These are phyloP conservation scores for Colletotrichum ledebouriae DNA, from an alignment of 2,329 filamentous ascomycete genomes.

Conservation along the genomic window DNA sequence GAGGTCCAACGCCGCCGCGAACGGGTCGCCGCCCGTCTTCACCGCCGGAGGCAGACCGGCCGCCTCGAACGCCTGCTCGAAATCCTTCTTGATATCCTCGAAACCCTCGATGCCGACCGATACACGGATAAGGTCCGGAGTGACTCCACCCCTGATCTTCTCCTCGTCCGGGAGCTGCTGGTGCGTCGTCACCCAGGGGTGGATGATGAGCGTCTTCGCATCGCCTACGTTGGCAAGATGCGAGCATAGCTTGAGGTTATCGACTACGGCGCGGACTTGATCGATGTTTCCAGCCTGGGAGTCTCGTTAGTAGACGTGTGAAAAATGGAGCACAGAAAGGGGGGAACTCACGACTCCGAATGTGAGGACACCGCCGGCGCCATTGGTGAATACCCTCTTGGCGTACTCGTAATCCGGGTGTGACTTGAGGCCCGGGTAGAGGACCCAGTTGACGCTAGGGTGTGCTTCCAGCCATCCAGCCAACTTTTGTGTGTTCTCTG, in stretches of 20 bases:
- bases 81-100: slow-evolving; percentile 79
- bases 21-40: slow-evolving; percentile 35
- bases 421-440: slow-evolving; percentile 76
- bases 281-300: slow-evolving; percentile 50
- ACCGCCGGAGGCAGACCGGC: slow-evolving; percentile 29
- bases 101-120: slow-evolving; percentile 72
- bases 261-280: slow-evolving; percentile 67
- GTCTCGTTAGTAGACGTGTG: slow-evolving; percentile 53
- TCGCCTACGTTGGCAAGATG: slow-evolving; percentile 82
- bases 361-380: slow-evolving; percentile 78
- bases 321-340: fast-evolving
- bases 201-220: slow-evolving; percentile 79
- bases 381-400: slow-evolving; percentile 76
- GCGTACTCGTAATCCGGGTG: slow-evolving; percentile 74
- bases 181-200: slow-evolving; percentile 81
- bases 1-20: slow-evolving; percentile 26
- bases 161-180: slow-evolving; percentile 78
- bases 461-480: slow-evolving; percentile 78
- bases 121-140: slow-evolving; percentile 51
- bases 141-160: slow-evolving; percentile 74
- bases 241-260: slow-evolving; percentile 79
- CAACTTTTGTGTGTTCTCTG: slow-evolving; percentile 73
- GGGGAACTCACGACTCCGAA: slow-evolving; percentile 67
- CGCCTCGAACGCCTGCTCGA: slow-evolving; percentile 67
- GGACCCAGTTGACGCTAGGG: slow-evolving; percentile 78